These are phyloP conservation scores for Naganishia vishniacii DNA, from an alignment of 768 basidiomycete genomes.

Conservation along the genomic window DNA sequence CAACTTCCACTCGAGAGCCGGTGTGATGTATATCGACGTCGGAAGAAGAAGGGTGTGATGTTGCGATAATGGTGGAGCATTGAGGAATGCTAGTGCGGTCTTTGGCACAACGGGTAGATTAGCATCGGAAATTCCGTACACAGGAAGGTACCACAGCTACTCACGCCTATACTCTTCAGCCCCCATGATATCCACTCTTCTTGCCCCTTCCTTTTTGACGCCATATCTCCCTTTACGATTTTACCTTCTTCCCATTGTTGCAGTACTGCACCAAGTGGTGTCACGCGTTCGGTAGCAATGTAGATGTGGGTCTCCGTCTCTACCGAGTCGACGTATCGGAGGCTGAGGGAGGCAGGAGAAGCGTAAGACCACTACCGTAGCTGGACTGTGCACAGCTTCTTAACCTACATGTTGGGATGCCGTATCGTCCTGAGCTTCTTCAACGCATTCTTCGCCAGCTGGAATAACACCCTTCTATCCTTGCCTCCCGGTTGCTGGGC, in stretches of 20 bases:
- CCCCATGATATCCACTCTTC: constrained; percentile 95
- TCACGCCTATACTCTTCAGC: constrained; percentile 57
- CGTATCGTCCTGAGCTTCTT: constrained; percentile 83
- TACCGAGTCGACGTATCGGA: constrained; percentile 89
- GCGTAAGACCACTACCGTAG: background rate
- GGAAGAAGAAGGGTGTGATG: constrained; percentile 57
- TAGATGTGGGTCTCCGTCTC: constrained; percentile 82
- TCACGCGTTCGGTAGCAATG: constrained; percentile 90
- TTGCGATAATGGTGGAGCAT: constrained; percentile 77
- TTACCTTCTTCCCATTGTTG: constrained; percentile 55
- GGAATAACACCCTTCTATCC: constrained; percentile 60
- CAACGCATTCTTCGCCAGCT: constrained; percentile 80
- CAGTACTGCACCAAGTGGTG: constrained; percentile 63
- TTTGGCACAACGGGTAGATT: background rate
- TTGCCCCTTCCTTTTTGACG: constrained; percentile 53
- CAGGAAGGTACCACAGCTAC: constrained; percentile 2
- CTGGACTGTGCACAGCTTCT: background rate
- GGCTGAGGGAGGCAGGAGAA: constrained; percentile 39
- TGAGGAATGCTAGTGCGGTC: constrained; percentile 82
- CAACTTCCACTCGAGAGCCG: constrained; percentile 92
- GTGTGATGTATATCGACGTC: constrained; percentile 75
- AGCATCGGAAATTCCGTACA: constrained; percentile 1
- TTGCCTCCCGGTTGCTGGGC: constrained; percentile 39
- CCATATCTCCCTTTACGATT: constrained; percentile 3
- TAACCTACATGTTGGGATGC: constrained; percentile 73